Evolutionary conservation across 805 yeast species (phyloP), one percentile per base, ranked within the genome.

Genomic region (Saccharomyces paradoxus): DNA sequence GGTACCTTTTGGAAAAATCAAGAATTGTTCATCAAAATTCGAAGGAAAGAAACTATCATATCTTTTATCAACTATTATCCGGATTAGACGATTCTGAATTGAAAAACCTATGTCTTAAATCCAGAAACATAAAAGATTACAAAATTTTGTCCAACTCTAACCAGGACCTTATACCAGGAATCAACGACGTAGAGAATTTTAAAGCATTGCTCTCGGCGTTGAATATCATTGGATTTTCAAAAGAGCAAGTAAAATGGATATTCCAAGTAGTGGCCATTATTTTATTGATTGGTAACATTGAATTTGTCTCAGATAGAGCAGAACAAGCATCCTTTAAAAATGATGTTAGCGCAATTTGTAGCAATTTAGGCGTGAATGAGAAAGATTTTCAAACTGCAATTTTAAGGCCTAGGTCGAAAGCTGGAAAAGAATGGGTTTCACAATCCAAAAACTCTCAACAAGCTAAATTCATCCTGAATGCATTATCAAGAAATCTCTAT

Each of bases 1-100:
- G 96, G 89, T 94, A 94, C 63, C 74, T 94, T 26, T 73, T 94
- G 46, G 99, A 94, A 67, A 94, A 94, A 70, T 89, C 97, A 4
- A 82, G 99, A 63, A 96, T 94, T 14, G 85, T 89, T 5, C 74
- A 79, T 46, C 97, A 89, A 71, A 81, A 84, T 51, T 57, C 73
- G 6, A 73, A 79, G 22, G 99, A 94, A 71, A 80, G 99, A 69
- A 94, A 91, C 67, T 94, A 92, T 67, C 99, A 94, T 68, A 81
- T 91, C 4, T 94, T 94, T 67, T 94, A 94, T 70, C 97, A 94
- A 66, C 71, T 94, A 46, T 71, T 94, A 41, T 75, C 78, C 49
- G 96, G 97, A 22, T 79, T 81, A 44, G 65, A 84, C 0, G 71
- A 78, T 2, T 67, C 69, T 2, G 78, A 77, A n/a, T 41, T 55